phyloP scores from a whole-genome alignment of 2,329 filamentous ascomycete species.

The Ambrosiella cleistominuta region DNA sequence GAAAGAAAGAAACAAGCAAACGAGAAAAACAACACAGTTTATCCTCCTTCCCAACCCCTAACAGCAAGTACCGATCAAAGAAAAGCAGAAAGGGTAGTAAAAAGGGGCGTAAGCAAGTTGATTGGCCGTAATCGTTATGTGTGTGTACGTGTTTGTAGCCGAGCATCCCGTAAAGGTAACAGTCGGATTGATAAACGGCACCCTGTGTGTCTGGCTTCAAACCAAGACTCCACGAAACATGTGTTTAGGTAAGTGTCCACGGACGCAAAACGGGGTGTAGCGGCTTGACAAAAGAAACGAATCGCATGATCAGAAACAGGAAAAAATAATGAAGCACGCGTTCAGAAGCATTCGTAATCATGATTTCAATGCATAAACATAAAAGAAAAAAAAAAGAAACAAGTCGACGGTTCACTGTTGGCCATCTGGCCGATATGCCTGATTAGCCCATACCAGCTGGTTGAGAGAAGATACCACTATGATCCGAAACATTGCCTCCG shows the following conservation, averaged over 20 bases:
- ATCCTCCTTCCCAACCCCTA: not conserved
- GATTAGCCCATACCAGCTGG: too few species aligned
- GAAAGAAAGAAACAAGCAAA: not conserved
- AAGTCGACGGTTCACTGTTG: not conserved
- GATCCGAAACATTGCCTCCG: not conserved
- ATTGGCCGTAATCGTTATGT: not conserved
- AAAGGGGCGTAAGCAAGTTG: not conserved
- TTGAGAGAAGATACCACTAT: not conserved
- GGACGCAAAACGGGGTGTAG: not conserved
- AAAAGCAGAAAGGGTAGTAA: not conserved
- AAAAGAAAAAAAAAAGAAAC: constrained; percentile 6
- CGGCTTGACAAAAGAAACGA: not conserved
- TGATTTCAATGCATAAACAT: constrained; percentile 9
- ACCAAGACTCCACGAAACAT: too few species aligned
- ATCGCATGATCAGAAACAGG: not conserved
- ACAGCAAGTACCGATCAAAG: not conserved
- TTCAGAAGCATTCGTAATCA: constrained; percentile 13
- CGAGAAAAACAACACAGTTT: not conserved
- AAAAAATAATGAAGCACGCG: not conserved
- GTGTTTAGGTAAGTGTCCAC: too few species aligned
- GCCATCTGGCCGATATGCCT: not conserved
- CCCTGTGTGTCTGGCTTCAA: too few species aligned
- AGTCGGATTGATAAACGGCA: too few species aligned
- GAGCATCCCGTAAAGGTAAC: too few species aligned
- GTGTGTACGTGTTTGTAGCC: too few species aligned